Base-by-base conservation (phyloP, 345 rosid genomes). In the Laguncularia racemosa region DNA sequence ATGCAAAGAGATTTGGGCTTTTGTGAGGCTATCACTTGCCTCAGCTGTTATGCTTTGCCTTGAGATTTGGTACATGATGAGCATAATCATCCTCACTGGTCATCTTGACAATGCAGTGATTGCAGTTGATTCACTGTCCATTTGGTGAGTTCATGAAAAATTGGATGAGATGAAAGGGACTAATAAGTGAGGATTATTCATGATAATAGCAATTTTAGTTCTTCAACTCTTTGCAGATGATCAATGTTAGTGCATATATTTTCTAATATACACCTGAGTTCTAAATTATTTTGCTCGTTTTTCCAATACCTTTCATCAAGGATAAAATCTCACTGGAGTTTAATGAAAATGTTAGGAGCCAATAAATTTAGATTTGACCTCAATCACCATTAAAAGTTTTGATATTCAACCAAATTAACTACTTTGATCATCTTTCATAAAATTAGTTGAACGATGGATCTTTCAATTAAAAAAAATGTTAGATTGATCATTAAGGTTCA, bases 1-100 rank as follows among this genome's bases (percentile, higher is more conserved):
- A 0, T 85, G 87, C 59, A 68, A 53, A 55, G 93, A 88, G 12
- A 68, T 88, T 5, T 85, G 95, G 91, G 79, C 73, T 2, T 88
- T 88, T 40, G 87, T 91, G 58, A 66, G 81, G 68, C 89, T 91
- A 45, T 91, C 95, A 4, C 57, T 83, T 50, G 89, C 89, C 15
- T 91, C 95, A 0, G 96, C 89, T 50, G 77, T 88, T 19, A 91
- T 91, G 95, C 88, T 85, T 45, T 91, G 96, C 71, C 70, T 90
- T 20, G 95, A 90, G 64, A 2, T 90, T 26, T 87, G 93, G 95
- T 87, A 90, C 59, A 81, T 87, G 85, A 87, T 80, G 93, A 84
- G 91, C 52, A 73, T 86, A 56, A 78, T 74, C 38, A 67, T 90
- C 52, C 92, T 86, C 40, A 77, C 89, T 7, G 90, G 93, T 16